Evolutionary conservation across 345 rosid species (phyloP).

Genomic region (Citropsis articulata): DNA sequence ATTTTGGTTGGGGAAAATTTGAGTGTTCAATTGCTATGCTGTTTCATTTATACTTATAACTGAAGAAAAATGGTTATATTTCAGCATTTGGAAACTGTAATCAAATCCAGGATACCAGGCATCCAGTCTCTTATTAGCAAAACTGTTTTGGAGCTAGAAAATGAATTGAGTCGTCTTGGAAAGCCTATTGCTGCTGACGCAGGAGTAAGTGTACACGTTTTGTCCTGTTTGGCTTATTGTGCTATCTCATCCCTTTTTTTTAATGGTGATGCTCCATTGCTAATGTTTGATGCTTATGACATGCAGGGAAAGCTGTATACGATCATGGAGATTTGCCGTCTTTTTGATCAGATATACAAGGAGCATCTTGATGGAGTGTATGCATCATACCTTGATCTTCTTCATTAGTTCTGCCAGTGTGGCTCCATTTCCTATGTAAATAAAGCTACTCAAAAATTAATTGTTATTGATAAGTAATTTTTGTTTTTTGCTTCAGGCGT

Average conservation of each 20-base stretch:
- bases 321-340: slow-evolving; percentile 98
- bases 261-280: neutral
- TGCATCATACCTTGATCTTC: slow-evolving; percentile 13
- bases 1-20: neutral
- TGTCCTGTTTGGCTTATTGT: neutral
- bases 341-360: slow-evolving; percentile 87
- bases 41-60: neutral
- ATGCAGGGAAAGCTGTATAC: slow-evolving; percentile 91
- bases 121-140: slow-evolving; percentile 93
- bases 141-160: slow-evolving; percentile 77
- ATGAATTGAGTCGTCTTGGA: slow-evolving; percentile 92
- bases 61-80: slow-evolving; percentile 17
- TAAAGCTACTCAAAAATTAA: neutral
- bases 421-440: neutral
- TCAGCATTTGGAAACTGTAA: slow-evolving; percentile 98
- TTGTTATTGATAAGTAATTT: slow-evolving; percentile 3
- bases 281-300: slow-evolving; percentile 23
- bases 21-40: neutral
- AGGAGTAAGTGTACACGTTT: slow-evolving; percentile 54
- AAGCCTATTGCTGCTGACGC: slow-evolving; percentile 98
- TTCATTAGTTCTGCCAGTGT: slow-evolving; percentile 4
- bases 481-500: slow-evolving; percentile 52
- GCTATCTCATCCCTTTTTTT: slow-evolving; percentile 9
- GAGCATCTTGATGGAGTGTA: slow-evolving; percentile 99
- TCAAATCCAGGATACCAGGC: slow-evolving; percentile 95